These are phyloP conservation scores for Panicum virgatum DNA, from an alignment of 202 grass and related monocot species.

Conservation along the genomic window DNA sequence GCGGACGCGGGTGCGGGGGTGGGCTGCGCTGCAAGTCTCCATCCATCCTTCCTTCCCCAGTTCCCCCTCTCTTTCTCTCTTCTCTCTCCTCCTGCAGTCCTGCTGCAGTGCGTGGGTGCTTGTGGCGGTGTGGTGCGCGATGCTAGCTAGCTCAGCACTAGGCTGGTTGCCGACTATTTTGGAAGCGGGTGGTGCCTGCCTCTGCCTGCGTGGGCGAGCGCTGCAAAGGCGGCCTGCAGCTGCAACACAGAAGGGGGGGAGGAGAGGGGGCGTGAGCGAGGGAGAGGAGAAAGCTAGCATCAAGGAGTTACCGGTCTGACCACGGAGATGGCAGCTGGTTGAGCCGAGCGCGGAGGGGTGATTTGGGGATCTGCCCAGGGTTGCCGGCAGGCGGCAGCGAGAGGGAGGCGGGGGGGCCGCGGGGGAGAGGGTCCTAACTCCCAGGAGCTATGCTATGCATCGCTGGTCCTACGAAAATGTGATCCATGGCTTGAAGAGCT, in stretches of 20 bases:
- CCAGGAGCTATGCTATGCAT: too few species aligned
- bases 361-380: not conserved
- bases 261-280: not conserved
- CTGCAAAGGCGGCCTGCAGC: not conserved
- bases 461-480: too few species aligned
- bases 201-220: not conserved
- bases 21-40: slow-evolving; percentile 53
- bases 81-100: not conserved
- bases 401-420: not conserved
- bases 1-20: slow-evolving; percentile 20
- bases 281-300: not conserved
- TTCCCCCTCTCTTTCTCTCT: too few species aligned
- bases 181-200: not conserved
- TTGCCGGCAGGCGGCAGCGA: not conserved
- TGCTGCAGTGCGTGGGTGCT: slow-evolving; percentile 9
- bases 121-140: not conserved
- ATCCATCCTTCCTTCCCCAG: slow-evolving; percentile 12
- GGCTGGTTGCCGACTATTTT: not conserved
- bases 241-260: not conserved
- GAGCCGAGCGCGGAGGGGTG: not conserved
- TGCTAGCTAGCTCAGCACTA: not conserved
- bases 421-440: not conserved
- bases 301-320: not conserved
- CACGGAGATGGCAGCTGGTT: not conserved
- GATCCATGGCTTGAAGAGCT: too few species aligned